Percentiles rank a stretch among this genome's conserved stretches.
phyloP scores from a whole-genome alignment of 2,329 filamentous ascomycete species.

The Clonostachys solani region DNA sequence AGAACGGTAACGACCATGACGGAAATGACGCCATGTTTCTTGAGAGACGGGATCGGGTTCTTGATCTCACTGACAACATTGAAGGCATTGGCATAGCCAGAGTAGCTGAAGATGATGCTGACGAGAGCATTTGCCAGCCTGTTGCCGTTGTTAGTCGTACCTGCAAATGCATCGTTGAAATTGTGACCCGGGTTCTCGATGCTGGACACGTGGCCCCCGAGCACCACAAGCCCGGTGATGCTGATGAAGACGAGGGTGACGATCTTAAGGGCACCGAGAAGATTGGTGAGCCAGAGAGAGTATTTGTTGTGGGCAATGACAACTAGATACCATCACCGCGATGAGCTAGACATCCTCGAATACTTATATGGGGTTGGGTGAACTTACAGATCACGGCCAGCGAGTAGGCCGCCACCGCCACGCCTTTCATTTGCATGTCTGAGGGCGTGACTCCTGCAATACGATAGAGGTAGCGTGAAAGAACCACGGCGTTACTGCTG shows the following conservation, averaged over 20 bases:
- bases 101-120: slow-evolving; percentile 55
- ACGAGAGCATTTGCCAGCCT: slow-evolving; percentile 42
- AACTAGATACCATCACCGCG: slow-evolving; percentile 11
- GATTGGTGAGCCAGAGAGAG: slow-evolving; percentile 51
- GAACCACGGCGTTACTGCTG: slow-evolving; percentile 61
- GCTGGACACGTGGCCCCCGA: slow-evolving; percentile 29
- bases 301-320: slow-evolving; percentile 51
- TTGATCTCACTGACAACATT: slow-evolving; percentile 59
- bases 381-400: slow-evolving; percentile 48
- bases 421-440: slow-evolving; percentile 63
- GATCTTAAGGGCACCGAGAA: slow-evolving; percentile 55
- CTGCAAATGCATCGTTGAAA: slow-evolving; percentile 27
- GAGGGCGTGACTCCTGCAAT: slow-evolving; percentile 45
- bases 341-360: neutral
- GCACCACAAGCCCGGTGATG: slow-evolving; percentile 58
- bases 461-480: slow-evolving; percentile 59
- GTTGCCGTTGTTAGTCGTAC: slow-evolving; percentile 27
- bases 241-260: slow-evolving; percentile 58
- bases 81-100: slow-evolving; percentile 55
- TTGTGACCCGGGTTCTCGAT: slow-evolving; percentile 25
- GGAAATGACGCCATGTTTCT: slow-evolving; percentile 42
- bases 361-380: neutral
- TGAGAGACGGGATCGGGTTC: slow-evolving; percentile 52
- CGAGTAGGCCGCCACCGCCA: slow-evolving; percentile 61
- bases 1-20: slow-evolving; percentile 46